Evolutionary conservation across 208 protist genomes (phyloP).

Genomic region (Porcisia hertigi): DNA sequence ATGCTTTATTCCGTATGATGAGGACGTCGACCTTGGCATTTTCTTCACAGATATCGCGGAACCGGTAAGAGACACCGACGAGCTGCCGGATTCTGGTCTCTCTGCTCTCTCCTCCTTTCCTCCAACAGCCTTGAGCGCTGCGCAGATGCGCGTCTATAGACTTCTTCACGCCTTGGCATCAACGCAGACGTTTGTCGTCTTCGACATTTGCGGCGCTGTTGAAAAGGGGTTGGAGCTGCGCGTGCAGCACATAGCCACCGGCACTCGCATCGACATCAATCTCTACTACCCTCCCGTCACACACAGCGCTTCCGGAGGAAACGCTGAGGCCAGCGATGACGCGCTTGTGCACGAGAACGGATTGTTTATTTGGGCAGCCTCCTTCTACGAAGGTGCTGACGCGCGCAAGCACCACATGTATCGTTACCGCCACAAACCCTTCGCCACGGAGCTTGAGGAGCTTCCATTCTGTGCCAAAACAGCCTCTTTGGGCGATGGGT

Average conservation of each 20-base stretch:
- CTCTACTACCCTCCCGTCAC: slow-evolving; percentile 73
- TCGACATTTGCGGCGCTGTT: slow-evolving; percentile 79
- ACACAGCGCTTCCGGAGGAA: neutral
- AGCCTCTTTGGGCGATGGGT: slow-evolving; percentile 16
- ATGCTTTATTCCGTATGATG: slow-evolving; percentile 86
- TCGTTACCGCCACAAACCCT: slow-evolving; percentile 71
- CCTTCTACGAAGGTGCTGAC: slow-evolving; percentile 68
- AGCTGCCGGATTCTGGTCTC: neutral
- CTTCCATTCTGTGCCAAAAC: slow-evolving; percentile 50
- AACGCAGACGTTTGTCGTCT: slow-evolving; percentile 45
- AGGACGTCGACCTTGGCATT: slow-evolving; percentile 89
- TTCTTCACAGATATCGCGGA: slow-evolving; percentile 48
- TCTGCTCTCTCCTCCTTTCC: neutral
- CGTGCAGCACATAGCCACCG: slow-evolving; percentile 59
- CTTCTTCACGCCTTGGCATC: slow-evolving; percentile 36
- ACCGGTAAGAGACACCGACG: neutral
- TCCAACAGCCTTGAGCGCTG: slow-evolving; percentile 1
- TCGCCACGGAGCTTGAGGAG: slow-evolving; percentile 31
- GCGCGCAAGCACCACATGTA: slow-evolving; percentile 79
- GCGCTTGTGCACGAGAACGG: slow-evolving; percentile 35
- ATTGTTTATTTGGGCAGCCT: slow-evolving; percentile 78
- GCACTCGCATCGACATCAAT: slow-evolving; percentile 82
- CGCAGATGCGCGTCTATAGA: slow-evolving; percentile 25
- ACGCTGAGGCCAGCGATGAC: slow-evolving; percentile 10
- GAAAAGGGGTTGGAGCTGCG: slow-evolving; percentile 80